Evolutionary conservation across 805 yeast genomes (phyloP).

Genomic region (Yarrowia sp.): DNA sequence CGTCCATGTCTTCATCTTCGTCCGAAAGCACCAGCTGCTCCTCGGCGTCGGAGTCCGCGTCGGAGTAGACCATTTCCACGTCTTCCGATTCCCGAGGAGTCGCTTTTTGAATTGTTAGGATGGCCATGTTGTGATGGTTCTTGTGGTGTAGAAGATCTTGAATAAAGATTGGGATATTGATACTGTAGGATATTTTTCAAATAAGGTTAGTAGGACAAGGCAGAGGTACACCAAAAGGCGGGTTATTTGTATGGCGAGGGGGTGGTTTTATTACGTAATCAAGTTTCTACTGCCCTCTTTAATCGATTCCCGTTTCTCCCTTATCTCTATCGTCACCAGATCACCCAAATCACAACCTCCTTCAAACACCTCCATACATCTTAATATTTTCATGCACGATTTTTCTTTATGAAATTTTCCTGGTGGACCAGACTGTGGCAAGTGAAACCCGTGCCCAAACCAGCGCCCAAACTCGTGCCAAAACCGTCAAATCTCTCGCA

Average conservation of each 20-base stretch:
- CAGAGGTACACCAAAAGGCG: too few relatives aligned
- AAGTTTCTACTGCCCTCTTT: too few relatives aligned
- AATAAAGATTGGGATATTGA: too few relatives aligned
- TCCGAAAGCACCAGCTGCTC: constrained; percentile 13
- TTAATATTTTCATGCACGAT: not conserved
- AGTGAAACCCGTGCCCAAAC: not conserved
- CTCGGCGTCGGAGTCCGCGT: constrained; percentile 36
- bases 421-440: constrained; percentile 16
- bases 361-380: too few relatives aligned
- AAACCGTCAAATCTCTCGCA: not conserved
- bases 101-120: constrained; percentile 26
- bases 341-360: too few relatives aligned
- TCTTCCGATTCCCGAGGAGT: constrained; percentile 11
- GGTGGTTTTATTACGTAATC: too few relatives aligned
- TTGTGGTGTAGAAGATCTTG: not conserved
- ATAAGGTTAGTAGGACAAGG: too few relatives aligned
- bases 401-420: constrained; percentile 4
- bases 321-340: too few relatives aligned
- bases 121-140: constrained; percentile 10
- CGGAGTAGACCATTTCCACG: constrained; percentile 28
- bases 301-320: too few relatives aligned
- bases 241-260: too few relatives aligned
- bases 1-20: constrained; percentile 36
- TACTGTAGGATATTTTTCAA: too few relatives aligned
- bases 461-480: too few relatives aligned